A percentile compares a stretch with the other conserved stretches of the same genome.
These are phyloP conservation scores for Phytophthora sojae DNA, from an alignment of 352 stramenopile genomes.

Conservation along the genomic window DNA sequence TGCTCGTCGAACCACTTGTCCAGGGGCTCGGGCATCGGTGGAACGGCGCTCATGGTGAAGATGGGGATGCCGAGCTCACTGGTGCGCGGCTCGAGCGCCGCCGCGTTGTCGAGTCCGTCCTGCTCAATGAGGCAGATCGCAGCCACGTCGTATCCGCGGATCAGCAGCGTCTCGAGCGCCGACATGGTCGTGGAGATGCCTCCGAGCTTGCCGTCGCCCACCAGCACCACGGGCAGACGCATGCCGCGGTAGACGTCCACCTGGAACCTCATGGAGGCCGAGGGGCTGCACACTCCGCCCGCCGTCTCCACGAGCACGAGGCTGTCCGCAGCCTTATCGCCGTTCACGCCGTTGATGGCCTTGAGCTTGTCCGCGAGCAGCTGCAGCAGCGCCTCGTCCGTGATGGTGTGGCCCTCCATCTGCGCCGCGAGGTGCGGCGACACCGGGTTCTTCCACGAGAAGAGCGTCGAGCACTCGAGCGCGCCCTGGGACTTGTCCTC, in stretches of 20 bases:
- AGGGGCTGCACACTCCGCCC: constrained; percentile 94
- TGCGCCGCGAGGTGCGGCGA: constrained; percentile 94
- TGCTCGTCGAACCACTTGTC: constrained; percentile 72
- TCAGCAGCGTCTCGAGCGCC: constrained; percentile 92
- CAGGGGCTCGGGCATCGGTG: constrained; percentile 78
- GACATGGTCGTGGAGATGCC: constrained; percentile 96
- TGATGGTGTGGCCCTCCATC: constrained; percentile 88
- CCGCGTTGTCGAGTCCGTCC: constrained; percentile 70
- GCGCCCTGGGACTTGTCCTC: constrained; percentile 5
- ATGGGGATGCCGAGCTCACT: constrained; percentile 80
- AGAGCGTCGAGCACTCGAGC: constrained; percentile 89
- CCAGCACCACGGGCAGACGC: constrained; percentile 91
- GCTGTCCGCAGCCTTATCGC: constrained; percentile 42
- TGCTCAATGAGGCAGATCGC: constrained; percentile 87
- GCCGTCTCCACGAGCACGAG: constrained; percentile 95
- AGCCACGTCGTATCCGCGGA: constrained; percentile 92
- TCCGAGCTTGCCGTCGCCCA: constrained; percentile 96
- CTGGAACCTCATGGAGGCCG: constrained; percentile 89
- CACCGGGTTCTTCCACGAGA: constrained; percentile 94
- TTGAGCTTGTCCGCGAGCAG: constrained; percentile 70
- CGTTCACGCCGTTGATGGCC: constrained; percentile 41
- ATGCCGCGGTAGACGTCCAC: constrained; percentile 95
- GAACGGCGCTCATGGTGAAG: constrained; percentile 76
- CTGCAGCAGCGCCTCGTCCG: constrained; percentile 88
- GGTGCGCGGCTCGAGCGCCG: constrained; percentile 62